Base-by-base conservation (phyloP, 2,329 filamentous ascomycete species). In the Sporothrix phasma region DNA sequence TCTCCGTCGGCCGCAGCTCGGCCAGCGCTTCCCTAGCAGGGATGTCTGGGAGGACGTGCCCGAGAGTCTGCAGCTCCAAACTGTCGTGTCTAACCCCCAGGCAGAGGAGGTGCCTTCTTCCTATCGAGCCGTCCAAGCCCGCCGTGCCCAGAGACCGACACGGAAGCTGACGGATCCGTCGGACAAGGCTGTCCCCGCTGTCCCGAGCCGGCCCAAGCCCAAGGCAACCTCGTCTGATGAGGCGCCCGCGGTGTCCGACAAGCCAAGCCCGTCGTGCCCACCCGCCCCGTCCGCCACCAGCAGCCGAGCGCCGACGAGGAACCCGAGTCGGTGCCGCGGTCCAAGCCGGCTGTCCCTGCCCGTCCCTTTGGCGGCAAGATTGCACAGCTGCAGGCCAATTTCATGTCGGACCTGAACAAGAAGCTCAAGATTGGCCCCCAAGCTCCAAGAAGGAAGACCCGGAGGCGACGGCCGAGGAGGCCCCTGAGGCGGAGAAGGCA, bases 11-110 rank as follows among this genome's bases (percentile, higher is more conserved):
- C 67, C 66, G 37, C 45, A 37, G 78, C 17, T 72, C 82, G 69
- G 79, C 65, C 86, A 87, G 61, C 85, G 91, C 13, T 97, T 97
- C 74, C 93, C 93, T 0, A 96, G 92, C 73, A 86, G 86, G 63
- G 93, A 97, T 75, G 86, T 97, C 47, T 97, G 93, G 93, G 93
- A 97, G 76, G 93, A 97, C 73, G 87, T 84, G 0, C 93, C 93
- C 1, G 91, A 96, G 70, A 93, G 90, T 71, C 83, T 89, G 64
- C 82, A 88, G 67, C 82, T 95, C 22, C 86, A 92, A 71, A 89
- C 92, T 0, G 92, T 88, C 0, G 86, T 95, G 59, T 80, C 75
- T 47, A 79, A 74, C 26, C 83, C 77, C 31, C 83, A 81, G 63
- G 77, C 80, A 31, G 79, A 81, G 2, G 79, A 81, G 67, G 75